Evolutionary conservation across 176 grass and related monocot species (phyloP).

Genomic region (Chrysopogon serrulatus): DNA sequence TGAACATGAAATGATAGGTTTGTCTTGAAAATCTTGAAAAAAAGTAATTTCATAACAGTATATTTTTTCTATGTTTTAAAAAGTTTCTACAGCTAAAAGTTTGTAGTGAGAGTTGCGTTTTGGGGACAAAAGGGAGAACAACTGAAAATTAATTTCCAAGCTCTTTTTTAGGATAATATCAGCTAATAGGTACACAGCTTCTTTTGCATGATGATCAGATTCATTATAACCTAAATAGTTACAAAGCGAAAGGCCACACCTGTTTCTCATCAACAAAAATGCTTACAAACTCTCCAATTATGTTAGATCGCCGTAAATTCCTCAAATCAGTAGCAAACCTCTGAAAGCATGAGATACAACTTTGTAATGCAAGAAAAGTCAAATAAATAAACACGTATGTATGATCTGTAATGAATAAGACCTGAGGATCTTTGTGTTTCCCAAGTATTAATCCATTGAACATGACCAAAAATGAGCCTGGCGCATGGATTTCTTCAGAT

Average conservation of each 20-base stretch:
- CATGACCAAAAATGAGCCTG: slow-evolving; percentile 90
- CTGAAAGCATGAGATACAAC: slow-evolving; percentile 33
- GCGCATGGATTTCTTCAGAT: slow-evolving; percentile 80
- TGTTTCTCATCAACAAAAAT: slow-evolving; percentile 96
- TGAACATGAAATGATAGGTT: not conserved
- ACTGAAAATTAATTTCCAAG: not conserved
- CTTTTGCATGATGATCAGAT: not conserved
- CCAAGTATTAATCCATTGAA: slow-evolving; percentile 96
- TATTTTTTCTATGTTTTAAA: not conserved
- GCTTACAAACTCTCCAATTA: slow-evolving; percentile 88
- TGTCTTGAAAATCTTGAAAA: not conserved
- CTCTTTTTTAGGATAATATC: not conserved
- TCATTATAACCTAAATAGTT: slow-evolving; percentile 10
- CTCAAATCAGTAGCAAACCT: slow-evolving; percentile 79
- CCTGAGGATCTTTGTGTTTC: slow-evolving; percentile 83
- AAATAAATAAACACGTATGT: slow-evolving; percentile 12
- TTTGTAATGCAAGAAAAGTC: slow-evolving; percentile 2
- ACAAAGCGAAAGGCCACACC: slow-evolving; percentile 42
- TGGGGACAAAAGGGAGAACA: not conserved
- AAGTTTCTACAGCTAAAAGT: too few relatives aligned
- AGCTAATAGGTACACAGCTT: not conserved
- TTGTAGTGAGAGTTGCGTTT: not conserved
- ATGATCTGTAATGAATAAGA: slow-evolving; percentile 24
- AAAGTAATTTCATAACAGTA: not conserved
- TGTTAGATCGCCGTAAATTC: slow-evolving; percentile 62